Evolutionary conservation across 257 asterid genomes (phyloP).

Genomic region (Solanum clarkiae): DNA sequence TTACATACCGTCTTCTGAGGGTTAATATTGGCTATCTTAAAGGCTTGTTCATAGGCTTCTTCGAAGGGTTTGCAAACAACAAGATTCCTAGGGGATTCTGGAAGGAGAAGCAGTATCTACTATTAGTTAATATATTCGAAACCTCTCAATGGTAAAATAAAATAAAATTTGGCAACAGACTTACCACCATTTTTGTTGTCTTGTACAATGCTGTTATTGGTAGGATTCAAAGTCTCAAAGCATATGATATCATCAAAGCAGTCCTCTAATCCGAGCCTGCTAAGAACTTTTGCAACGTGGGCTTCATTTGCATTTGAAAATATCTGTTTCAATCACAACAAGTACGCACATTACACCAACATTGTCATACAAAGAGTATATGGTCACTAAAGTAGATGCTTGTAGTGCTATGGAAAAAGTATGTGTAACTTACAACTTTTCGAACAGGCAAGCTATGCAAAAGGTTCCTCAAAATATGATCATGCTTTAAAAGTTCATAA

Average conservation of each 20-base stretch:
- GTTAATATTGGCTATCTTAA: conserved; percentile 47
- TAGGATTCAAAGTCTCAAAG: conserved; percentile 76
- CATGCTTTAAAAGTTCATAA: conserved; percentile 63
- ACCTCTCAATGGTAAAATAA: neutral
- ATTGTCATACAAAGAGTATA: neutral
- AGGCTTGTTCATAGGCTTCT: conserved; percentile 55
- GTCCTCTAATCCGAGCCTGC: conserved; percentile 74
- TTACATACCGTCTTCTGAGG: conserved; percentile 61
- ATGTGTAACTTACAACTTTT: conserved; percentile 55
- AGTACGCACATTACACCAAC: neutral
- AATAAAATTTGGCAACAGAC: neutral
- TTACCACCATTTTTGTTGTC: conserved; percentile 26
- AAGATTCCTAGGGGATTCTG: conserved; percentile 32
- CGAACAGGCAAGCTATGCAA: conserved; percentile 61
- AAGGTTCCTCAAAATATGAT: conserved; percentile 46
- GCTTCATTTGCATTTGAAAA: conserved; percentile 91
- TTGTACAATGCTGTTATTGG: conserved; percentile 7
- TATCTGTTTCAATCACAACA: conserved; percentile 33
- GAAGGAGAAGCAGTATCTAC: neutral
- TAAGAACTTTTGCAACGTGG: conserved; percentile 63
- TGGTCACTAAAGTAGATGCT: neutral
- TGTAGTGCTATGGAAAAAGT: neutral
- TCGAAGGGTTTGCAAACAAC: conserved; percentile 72
- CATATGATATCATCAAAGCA: conserved; percentile 65
- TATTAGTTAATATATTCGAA: neutral